Evolutionary conservation across 306 rosid species (phyloP), one percentile per base, ranked within the genome.

Genomic region (Geum urbanum): DNA sequence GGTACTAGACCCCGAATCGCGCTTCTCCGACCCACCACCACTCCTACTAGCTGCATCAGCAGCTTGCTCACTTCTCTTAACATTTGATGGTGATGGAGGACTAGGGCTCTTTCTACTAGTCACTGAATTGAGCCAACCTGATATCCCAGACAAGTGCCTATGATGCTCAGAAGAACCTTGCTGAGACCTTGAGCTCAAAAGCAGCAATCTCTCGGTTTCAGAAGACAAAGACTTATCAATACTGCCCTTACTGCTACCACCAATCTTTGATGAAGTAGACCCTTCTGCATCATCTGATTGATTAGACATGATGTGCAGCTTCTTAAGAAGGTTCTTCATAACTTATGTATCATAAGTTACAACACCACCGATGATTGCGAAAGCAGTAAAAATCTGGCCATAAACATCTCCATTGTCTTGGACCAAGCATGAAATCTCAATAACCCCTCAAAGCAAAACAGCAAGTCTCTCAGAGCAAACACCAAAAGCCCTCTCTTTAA

Each of bases 261-360:
- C 32, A 27, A 1, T 83, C 75, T 79, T 88, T 24, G 91, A 86
- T 74, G 96, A 75, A 78, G 86, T 69, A 79, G 90, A 86, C 76
- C 92, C 87, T 73, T 79, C 86, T 51, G 80, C 85, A 68, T 76
- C 87, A 69, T 76, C 94, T 53, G 94, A 79, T 76, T 81, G 87
- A 62, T 79, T 77, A 56, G 96, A 81, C 98, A 85, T 81, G 72
- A 84, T 83, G 69, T 88, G 88, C 49, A 94, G 89, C 87, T 91
- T 94, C 96, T 88, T 94, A 66, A 94, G 84, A 74, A 94, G 79
- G 82, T 87, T 90, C 92, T 90, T 94, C 98, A 91, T 94, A 76
- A 13, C 20, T 59, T 59, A 59, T 62, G 2, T 85, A 76, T 75
- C 81, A 72, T 44, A 74, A 69, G 69, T 77, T 61, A 69, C 52